A percentile compares a stretch with the other conserved stretches of the same genome.
These are phyloP conservation scores for Ustilago cynodontis DNA, from an alignment of 1,284 basidiomycete genomes.

Conservation along the genomic window DNA sequence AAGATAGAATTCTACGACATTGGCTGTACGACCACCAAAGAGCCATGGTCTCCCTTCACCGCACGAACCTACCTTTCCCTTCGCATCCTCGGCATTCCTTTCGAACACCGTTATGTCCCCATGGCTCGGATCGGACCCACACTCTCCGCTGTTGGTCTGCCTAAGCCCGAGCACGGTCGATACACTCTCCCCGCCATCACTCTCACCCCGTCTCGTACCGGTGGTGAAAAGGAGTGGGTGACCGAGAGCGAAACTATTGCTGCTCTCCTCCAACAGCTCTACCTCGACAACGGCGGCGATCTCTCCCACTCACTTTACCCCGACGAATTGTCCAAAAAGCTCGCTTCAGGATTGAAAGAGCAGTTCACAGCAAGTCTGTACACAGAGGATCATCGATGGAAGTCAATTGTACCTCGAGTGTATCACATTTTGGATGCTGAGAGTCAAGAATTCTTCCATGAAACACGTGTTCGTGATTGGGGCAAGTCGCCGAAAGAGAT, in stretches of 20 bases:
- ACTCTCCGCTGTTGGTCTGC: slow-evolving; percentile 4
- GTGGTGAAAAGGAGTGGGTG: slow-evolving; percentile 17
- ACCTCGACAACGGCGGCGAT: slow-evolving; percentile 17
- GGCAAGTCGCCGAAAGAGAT: slow-evolving; percentile 29
- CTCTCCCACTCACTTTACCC: slow-evolving; percentile 28
- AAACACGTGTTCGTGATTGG: slow-evolving; percentile 15
- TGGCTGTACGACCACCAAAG: slow-evolving; percentile 18
- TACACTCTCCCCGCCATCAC: slow-evolving; percentile 33
- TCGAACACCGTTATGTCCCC: slow-evolving; percentile 10
- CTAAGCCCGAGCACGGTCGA: background rate
- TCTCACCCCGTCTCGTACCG: slow-evolving; percentile 3
- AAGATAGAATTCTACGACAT: slow-evolving; percentile 41
- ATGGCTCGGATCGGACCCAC: slow-evolving; percentile 25
- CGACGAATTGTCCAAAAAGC: slow-evolving; percentile 1
- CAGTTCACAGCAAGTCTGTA: slow-evolving; percentile 6
- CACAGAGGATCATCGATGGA: slow-evolving; percentile 16
- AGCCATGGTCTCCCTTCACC: slow-evolving; percentile 43
- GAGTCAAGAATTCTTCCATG: slow-evolving; percentile 23
- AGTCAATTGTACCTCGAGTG: slow-evolving; percentile 17
- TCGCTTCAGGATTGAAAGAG: background rate
- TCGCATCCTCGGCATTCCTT: slow-evolving; percentile 34
- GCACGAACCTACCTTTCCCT: slow-evolving; percentile 36
- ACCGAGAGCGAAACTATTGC: slow-evolving; percentile 34
- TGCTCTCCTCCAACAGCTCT: slow-evolving; percentile 21
- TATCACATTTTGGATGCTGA: slow-evolving; percentile 34